Evolutionary conservation across 306 rosid species (phyloP).

Genomic region (Quercus rubra): DNA sequence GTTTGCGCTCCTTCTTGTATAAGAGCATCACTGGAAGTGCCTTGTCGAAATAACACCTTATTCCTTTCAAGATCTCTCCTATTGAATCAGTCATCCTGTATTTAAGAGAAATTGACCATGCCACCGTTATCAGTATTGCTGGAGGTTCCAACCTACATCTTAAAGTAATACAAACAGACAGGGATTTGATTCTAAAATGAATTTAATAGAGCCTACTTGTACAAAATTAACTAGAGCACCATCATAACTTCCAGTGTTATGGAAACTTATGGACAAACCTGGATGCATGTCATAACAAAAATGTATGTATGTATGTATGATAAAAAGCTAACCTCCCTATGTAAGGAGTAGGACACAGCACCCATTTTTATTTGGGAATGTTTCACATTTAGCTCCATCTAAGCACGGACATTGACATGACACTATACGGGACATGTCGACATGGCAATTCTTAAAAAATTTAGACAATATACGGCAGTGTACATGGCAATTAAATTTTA

Average conservation of each 20-base stretch:
- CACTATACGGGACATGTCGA: no score
- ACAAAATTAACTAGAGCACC: background rate
- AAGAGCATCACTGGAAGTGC: conserved; percentile 88
- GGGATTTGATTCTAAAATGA: background rate
- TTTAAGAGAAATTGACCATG: conserved; percentile 27
- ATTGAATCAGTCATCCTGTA: conserved; percentile 67
- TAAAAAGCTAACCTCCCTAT: background rate
- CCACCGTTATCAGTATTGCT: conserved; percentile 16
- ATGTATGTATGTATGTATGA: background rate
- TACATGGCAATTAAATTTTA: no score
- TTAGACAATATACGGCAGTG: no score
- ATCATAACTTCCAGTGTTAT: background rate
- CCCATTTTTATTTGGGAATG: background rate
- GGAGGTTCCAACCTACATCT: conserved; percentile 13
- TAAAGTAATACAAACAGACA: background rate
- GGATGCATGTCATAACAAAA: background rate
- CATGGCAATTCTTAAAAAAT: no score
- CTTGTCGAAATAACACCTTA: conserved; percentile 89
- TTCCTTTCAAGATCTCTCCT: conserved; percentile 83
- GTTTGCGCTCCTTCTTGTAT: conserved; percentile 89
- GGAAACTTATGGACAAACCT: background rate
- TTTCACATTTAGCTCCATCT: background rate
- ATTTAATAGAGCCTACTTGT: background rate
- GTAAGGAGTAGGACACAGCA: background rate
- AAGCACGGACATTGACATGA: no score